Evolutionary conservation across 2,329 filamentous ascomycete species (phyloP).

Genomic region (Thielaviopsis punctulata): DNA sequence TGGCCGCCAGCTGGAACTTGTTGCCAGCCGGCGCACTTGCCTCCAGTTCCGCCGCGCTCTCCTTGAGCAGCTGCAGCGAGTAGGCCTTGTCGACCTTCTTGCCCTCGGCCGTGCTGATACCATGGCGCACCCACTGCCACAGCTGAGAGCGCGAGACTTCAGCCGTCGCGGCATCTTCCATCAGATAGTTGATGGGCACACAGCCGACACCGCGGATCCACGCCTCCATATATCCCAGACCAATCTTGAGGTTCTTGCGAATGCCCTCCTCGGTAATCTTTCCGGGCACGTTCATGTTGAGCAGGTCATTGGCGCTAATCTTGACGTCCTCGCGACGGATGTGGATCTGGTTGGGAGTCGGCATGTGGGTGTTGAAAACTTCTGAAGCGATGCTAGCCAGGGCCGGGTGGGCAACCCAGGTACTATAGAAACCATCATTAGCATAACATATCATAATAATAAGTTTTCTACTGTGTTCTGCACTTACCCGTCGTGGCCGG

Average conservation of each 20-base stretch:
- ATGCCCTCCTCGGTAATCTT: conserved; percentile 87
- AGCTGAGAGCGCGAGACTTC: conserved; percentile 90
- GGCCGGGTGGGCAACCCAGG: conserved; percentile 94
- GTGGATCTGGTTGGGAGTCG: conserved; percentile 91
- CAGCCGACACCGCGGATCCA: conserved; percentile 92
- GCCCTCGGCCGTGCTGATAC: conserved; percentile 63
- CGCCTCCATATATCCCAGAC: conserved; percentile 94
- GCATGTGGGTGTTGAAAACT: conserved; percentile 97
- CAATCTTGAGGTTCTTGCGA: conserved; percentile 93
- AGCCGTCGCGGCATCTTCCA: conserved; percentile 96
- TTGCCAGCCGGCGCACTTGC: conserved; percentile 68
- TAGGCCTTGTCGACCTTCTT: conserved; percentile 89
- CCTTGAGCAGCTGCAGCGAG: conserved; percentile 67
- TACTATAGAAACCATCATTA: conserved; percentile 23
- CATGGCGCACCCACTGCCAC: conserved; percentile 82
- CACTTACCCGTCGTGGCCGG: conserved; percentile 62
- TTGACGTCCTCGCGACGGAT: conserved; percentile 76
- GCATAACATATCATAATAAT: conserved; percentile 5
- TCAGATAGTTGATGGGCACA: conserved; percentile 92
- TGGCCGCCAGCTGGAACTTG: conserved; percentile 76
- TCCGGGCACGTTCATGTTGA: conserved; percentile 97
- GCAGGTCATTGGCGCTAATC: conserved; percentile 72
- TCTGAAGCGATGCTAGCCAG: conserved; percentile 77
- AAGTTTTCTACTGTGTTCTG: not conserved
- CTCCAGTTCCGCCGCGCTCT: conserved; percentile 62